Evolutionary conservation across 2,329 filamentous ascomycete genomes (phyloP), one percentile per base, ranked within the genome.

Genomic region (Clonostachys rosea): DNA sequence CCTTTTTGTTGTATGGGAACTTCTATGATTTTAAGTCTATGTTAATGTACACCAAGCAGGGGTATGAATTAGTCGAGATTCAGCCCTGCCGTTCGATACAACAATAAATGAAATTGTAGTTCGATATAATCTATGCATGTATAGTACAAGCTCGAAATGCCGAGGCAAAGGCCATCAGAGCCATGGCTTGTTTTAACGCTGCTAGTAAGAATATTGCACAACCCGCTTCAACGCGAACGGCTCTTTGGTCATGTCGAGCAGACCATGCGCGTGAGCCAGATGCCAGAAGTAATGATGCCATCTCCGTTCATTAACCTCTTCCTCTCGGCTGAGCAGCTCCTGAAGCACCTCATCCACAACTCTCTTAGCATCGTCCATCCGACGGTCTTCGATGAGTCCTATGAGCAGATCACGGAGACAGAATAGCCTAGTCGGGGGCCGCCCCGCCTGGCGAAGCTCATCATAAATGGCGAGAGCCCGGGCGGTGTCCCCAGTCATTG

Each of bases 281-380:
- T 64, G 67, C 75, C 76, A 79, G 52, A 79, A 78, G 46, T 68
- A 64, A 49, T 79, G 75, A 40, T 57, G 67, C 69, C 72, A 77
- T 47, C 68, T 69, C 49, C 71, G 61, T 35, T 49, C 54, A 5
- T 54, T 57, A 10, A 50, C 48, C 10, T 57, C 55, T 5, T 46
- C 45, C 34, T 50, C 45, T 36, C 6, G 13, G 8, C 35, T 39
- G 45, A 53, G 59, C 20, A 47, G 53, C 30, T 61, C 50, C 14
- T 47, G 48, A 45, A 68, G 46, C 10, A 62, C 60, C 4, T 56
- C 49, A 9, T 49, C 45, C 6, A 72, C 69, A 4, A 71, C 57
- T 34, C 55, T 52, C 34, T 54, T 52, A 14, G 67, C 69, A 24
- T 61, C 55, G 5, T 57, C 53, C 42, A 44, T 42, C 11, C 62